Evolutionary conservation across 129 eudicot species (phyloP).

Genomic region (Saposhnikovia divaricata): DNA sequence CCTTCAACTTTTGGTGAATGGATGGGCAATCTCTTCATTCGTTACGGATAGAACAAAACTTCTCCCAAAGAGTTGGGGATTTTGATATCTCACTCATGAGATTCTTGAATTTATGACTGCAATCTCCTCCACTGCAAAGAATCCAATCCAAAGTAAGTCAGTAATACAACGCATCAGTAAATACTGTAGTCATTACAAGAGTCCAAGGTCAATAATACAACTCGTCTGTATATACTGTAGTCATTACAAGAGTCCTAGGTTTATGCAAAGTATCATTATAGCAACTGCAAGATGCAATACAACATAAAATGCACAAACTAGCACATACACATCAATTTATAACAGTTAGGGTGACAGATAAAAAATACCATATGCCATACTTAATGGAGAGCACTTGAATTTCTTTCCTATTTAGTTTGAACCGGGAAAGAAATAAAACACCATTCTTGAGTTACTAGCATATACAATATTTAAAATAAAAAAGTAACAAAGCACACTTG

Average conservation of each 20-base stretch:
- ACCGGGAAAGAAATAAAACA: neutral
- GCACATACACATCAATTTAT: neutral
- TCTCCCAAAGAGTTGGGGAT: constrained; percentile 60
- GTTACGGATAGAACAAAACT: constrained; percentile 75
- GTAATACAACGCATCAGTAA: neutral
- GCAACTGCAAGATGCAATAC: neutral
- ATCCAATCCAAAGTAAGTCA: neutral
- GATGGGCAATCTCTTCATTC: constrained; percentile 30
- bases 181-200: neutral
- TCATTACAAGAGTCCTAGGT: neutral
- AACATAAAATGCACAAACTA: neutral
- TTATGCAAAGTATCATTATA: neutral
- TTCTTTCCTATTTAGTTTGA: neutral
- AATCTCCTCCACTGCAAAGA: constrained; percentile 87
- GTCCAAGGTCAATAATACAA: neutral
- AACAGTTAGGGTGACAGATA: neutral
- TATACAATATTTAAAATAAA: neutral
- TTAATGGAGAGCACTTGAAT: neutral
- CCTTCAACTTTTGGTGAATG: neutral
- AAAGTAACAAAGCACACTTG: neutral
- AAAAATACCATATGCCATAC: neutral
- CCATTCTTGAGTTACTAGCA: neutral
- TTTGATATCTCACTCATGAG: constrained; percentile 78
- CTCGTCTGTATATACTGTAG: neutral
- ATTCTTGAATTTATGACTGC: constrained; percentile 83